These are phyloP conservation scores for Trypethelium eluteriae DNA, from an alignment of 495 filamentous ascomycete genomes.

Conservation along the genomic window DNA sequence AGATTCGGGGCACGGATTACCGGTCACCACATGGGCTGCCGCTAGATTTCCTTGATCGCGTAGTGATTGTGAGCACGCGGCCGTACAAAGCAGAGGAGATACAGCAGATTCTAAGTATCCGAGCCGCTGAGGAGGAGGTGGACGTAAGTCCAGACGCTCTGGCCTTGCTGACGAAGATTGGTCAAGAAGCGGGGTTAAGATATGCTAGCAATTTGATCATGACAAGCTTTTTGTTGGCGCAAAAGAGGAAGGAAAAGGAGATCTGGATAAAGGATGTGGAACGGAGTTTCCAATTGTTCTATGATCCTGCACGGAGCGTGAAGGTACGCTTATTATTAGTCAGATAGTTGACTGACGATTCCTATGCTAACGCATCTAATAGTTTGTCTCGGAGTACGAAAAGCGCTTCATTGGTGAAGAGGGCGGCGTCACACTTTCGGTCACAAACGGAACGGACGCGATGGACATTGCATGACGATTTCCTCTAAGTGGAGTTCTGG, in stretches of 20 bases:
- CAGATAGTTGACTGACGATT: constrained; percentile 32
- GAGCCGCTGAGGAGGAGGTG: constrained; percentile 91
- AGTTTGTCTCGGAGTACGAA: constrained; percentile 80
- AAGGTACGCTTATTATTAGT: constrained; percentile 36
- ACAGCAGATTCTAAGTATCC: constrained; percentile 78
- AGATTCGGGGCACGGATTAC: constrained; percentile 87
- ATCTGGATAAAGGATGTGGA: constrained; percentile 84
- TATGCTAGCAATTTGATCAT: constrained; percentile 96
- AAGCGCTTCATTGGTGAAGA: constrained; percentile 85
- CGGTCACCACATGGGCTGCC: constrained; percentile 86
- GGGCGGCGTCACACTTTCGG: constrained; percentile 64
- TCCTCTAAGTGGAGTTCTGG: constrained; percentile 5
- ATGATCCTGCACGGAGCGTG: constrained; percentile 77
- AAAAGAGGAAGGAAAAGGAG: constrained; percentile 71
- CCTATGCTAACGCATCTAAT: background rate
- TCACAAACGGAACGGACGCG: constrained; percentile 58
- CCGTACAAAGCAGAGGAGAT: constrained; percentile 81
- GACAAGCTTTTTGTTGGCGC: constrained; percentile 71
- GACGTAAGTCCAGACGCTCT: constrained; percentile 83
- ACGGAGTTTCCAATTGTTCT: constrained; percentile 87
- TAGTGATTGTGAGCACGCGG: constrained; percentile 93
- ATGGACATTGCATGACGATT: constrained; percentile 67
- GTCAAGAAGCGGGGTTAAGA: constrained; percentile 80
- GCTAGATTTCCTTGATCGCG: constrained; percentile 90
- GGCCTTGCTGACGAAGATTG: constrained; percentile 88